Conservation (phyloP, 768 basidiomycete species). For the Clitopilus hobsonii region DNA sequence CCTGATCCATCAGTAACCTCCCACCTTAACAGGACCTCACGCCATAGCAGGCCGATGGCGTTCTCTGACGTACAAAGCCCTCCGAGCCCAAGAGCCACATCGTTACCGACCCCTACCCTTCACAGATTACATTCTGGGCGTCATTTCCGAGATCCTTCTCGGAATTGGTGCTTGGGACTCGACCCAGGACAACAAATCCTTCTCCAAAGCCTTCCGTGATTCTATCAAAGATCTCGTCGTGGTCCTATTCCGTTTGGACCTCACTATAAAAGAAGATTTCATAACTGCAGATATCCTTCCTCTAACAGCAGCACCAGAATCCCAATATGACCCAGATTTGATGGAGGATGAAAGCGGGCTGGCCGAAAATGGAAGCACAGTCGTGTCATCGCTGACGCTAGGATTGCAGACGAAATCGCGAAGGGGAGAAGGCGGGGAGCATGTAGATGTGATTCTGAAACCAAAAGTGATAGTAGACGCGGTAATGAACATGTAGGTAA, state of each 20-base stretch:
- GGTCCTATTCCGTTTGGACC: slow-evolving; percentile 4
- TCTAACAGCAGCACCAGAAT: not conserved
- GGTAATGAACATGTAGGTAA: not conserved
- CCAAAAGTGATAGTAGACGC: not conserved
- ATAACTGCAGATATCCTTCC: slow-evolving; percentile 2
- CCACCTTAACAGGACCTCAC: slow-evolving; percentile 36
- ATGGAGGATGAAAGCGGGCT: slow-evolving; percentile 10
- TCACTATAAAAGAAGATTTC: not conserved
- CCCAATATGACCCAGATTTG: not conserved
- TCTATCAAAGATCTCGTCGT: slow-evolving; percentile 1
- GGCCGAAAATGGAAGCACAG: not conserved
- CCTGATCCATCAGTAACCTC: not conserved
- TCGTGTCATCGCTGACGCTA: slow-evolving; percentile 5
- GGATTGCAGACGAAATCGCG: slow-evolving; percentile 13
- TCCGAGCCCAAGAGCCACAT: slow-evolving; percentile 31
- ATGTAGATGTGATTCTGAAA: slow-evolving; percentile 35
- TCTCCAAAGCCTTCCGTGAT: not conserved
- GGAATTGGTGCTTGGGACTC: slow-evolving; percentile 5
- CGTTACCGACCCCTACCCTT: not conserved
- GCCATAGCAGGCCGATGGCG: slow-evolving; percentile 53
- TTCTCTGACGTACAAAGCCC: slow-evolving; percentile 37
- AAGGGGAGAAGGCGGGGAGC: not conserved
- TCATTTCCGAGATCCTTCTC: slow-evolving; percentile 3
- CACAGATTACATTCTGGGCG: slow-evolving; percentile 1
- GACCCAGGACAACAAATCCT: not conserved